phyloP scores from a whole-genome alignment of 1,284 basidiomycete genomes.

The Boletus sp. region DNA sequence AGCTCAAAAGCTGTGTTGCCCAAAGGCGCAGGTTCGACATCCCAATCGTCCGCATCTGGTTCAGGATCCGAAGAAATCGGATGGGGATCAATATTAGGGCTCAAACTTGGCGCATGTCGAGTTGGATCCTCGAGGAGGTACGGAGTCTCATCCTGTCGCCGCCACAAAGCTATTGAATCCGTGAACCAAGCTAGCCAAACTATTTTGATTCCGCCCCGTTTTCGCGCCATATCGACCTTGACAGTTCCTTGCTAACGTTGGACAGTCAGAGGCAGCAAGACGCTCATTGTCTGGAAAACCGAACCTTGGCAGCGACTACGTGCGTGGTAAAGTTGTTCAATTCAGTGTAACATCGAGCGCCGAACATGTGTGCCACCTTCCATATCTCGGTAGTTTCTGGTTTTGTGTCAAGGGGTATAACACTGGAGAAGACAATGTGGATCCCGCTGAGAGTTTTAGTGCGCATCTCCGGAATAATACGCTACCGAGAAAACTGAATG shows the following conservation, averaged over 20 bases:
- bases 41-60: constrained; percentile 61
- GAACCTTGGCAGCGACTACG: constrained; percentile 83
- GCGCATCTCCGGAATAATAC: constrained; percentile 82
- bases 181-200: constrained; percentile 89
- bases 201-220: constrained; percentile 68
- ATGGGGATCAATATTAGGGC: constrained; percentile 48
- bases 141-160: constrained; percentile 62
- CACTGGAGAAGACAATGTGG: constrained; percentile 86
- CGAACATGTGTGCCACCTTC: constrained; percentile 84
- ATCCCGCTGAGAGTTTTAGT: constrained; percentile 70
- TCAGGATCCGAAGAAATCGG: constrained; percentile 65
- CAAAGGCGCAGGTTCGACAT: constrained; percentile 41
- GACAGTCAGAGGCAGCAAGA: constrained; percentile 14
- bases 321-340: constrained; percentile 77
- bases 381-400: constrained; percentile 85
- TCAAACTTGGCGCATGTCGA: constrained; percentile 37
- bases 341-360: constrained; percentile 75
- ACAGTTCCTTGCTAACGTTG: constrained; percentile 71
- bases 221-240: constrained; percentile 81
- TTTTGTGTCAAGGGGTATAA: constrained; percentile 82
- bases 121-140: constrained; percentile 62
- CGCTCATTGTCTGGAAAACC: constrained; percentile 15
- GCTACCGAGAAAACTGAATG: constrained; percentile 38
- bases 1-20: constrained; percentile 41
- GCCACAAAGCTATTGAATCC: constrained; percentile 81